Evolutionary conservation across 2,329 filamentous ascomycete genomes (phyloP).

Genomic region (Colletotrichum sansevieriae): DNA sequence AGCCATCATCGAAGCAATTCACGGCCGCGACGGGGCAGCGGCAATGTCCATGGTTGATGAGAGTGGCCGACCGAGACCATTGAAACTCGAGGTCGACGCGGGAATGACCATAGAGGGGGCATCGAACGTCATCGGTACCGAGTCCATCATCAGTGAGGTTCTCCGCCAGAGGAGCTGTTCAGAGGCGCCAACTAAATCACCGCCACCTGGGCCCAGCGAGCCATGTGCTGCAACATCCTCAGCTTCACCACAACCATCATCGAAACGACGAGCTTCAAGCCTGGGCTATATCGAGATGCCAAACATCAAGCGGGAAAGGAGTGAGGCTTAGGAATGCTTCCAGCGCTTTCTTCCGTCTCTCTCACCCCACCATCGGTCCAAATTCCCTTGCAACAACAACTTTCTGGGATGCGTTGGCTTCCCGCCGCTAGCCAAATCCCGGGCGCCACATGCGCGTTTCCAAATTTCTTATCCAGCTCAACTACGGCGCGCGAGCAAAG

Average conservation of each 20-base stretch:
- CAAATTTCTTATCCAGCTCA: too few species aligned
- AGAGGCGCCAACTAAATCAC: not conserved
- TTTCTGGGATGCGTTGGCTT: too few species aligned
- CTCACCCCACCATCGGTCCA: too few species aligned
- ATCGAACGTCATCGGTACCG: slow-evolving; percentile 59
- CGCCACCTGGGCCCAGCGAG: not conserved
- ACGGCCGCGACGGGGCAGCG: slow-evolving; percentile 53
- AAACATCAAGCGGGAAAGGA: slow-evolving; percentile 44
- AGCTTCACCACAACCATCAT: slow-evolving; percentile 14
- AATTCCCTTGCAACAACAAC: too few species aligned
- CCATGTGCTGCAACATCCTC: not conserved
- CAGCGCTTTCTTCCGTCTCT: too few species aligned
- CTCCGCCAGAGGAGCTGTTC: slow-evolving; percentile 43
- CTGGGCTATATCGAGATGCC: slow-evolving; percentile 39
- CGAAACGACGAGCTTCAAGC: slow-evolving; percentile 42
- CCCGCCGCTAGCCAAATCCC: too few species aligned
- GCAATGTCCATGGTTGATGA: slow-evolving; percentile 62
- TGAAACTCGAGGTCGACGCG: slow-evolving; percentile 60
- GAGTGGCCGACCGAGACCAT: slow-evolving; percentile 56
- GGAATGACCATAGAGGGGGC: slow-evolving; percentile 59
- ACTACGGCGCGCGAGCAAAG: too few species aligned
- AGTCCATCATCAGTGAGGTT: slow-evolving; percentile 47
- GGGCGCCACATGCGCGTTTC: too few species aligned
- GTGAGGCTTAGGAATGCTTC: slow-evolving; percentile 34
- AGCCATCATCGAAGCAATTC: slow-evolving; percentile 59